Percentiles rank a stretch among this genome's conserved stretches.
phyloP scores from a whole-genome alignment of 495 filamentous ascomycete genomes.

The Annulohypoxylon maeteangense region DNA sequence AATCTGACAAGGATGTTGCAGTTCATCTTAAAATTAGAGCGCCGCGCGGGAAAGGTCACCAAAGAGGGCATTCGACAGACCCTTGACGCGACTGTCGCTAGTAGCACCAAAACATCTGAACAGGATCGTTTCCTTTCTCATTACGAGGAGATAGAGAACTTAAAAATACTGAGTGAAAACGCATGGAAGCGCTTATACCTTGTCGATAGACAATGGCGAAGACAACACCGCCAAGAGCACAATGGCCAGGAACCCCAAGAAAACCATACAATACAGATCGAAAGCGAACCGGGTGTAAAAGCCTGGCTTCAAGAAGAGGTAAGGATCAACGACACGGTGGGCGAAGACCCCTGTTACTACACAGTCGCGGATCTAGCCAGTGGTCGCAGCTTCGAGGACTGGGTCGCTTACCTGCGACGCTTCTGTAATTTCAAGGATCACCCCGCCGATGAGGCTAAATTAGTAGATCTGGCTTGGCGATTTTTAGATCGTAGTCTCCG shows the following conservation, averaged over 20 bases:
- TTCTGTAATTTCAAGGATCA: conserved; percentile 33
- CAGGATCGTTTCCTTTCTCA: background rate
- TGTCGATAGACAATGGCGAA: conserved; percentile 39
- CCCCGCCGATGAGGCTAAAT: conserved; percentile 36
- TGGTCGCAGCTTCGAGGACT: conserved; percentile 35
- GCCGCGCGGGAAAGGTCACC: conserved; percentile 40
- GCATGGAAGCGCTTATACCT: conserved; percentile 41
- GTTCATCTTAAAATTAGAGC: conserved; percentile 44
- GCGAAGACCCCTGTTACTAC: conserved; percentile 36
- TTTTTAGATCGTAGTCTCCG: conserved; percentile 44
- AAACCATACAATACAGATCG: conserved; percentile 22
- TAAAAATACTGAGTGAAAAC: conserved; percentile 34
- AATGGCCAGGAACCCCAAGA: conserved; percentile 2
- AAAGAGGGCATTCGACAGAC: conserved; percentile 44
- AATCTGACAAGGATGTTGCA: conserved; percentile 43
- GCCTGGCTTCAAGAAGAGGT: conserved; percentile 31
- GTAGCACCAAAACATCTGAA: conserved; percentile 12
- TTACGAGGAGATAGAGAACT: conserved; percentile 33
- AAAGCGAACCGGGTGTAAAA: conserved; percentile 29
- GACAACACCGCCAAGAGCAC: background rate
- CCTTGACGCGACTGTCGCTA: conserved; percentile 41
- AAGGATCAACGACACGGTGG: conserved; percentile 3
- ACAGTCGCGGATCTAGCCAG: conserved; percentile 26
- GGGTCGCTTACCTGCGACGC: conserved; percentile 27
- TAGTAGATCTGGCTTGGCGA: conserved; percentile 40